These are phyloP conservation scores for Epichloe gansuensis DNA, from an alignment of 2,329 filamentous ascomycete species.

Conservation along the genomic window DNA sequence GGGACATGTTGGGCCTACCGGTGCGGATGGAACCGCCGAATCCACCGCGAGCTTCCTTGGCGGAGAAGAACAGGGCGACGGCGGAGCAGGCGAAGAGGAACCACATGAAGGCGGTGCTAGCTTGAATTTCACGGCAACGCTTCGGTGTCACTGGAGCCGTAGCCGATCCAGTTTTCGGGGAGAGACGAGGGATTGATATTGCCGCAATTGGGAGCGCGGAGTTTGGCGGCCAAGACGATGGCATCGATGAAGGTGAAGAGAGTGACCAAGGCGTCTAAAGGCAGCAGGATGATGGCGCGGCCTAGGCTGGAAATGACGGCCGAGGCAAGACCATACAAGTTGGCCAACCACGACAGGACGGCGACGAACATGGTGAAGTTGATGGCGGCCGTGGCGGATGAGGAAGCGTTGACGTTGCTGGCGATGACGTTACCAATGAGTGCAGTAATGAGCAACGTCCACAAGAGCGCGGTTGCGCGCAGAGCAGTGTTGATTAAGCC, in stretches of 20 bases:
- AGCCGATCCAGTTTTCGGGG: conserved; percentile 44
- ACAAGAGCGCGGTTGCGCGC: conserved; percentile 38
- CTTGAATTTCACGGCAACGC: conserved; percentile 65
- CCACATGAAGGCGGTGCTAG: conserved; percentile 65
- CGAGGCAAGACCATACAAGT: conserved; percentile 49
- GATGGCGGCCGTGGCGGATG: conserved; percentile 33
- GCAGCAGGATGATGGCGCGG: conserved; percentile 39
- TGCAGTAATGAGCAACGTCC: conserved; percentile 40
- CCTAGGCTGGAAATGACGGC: conserved; percentile 40
- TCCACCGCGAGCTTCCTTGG: conserved; percentile 38
- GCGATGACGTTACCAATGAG: conserved; percentile 48
- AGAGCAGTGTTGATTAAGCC: conserved; percentile 33
- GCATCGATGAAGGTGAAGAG: conserved; percentile 61
- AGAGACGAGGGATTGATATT: conserved; percentile 27
- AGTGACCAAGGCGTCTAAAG: conserved; percentile 45
- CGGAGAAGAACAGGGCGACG: conserved; percentile 42
- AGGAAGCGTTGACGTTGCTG: conserved; percentile 31
- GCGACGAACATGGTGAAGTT: conserved; percentile 61
- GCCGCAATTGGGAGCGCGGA: conserved; percentile 56
- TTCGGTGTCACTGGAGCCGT: conserved; percentile 46
- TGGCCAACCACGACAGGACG: conserved; percentile 51
- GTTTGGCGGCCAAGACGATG: conserved; percentile 58
- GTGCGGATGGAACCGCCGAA: conserved; percentile 30
- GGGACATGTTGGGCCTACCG: conserved; percentile 41
- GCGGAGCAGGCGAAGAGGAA: conserved; percentile 57